Percentiles rank a stretch among this genome's conserved stretches.
These are phyloP conservation scores for Penstemon eatonii DNA, from an alignment of 257 asterid genomes.

Conservation along the genomic window DNA sequence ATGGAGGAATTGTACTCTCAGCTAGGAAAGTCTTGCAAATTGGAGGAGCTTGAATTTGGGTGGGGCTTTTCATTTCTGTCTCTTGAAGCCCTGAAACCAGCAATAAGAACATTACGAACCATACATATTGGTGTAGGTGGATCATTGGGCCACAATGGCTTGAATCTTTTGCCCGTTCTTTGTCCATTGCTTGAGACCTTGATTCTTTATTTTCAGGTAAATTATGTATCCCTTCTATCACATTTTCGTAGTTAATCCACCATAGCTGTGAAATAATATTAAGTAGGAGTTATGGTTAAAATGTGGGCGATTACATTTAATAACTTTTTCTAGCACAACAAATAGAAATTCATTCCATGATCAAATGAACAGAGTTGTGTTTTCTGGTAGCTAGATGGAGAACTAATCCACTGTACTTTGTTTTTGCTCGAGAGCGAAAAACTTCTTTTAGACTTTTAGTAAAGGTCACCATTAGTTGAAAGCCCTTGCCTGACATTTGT, in stretches of 20 bases:
- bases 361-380: background rate
- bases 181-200: constrained; percentile 77
- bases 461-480: constrained; percentile 11
- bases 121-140: constrained; percentile 82
- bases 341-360: background rate
- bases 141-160: constrained; percentile 70
- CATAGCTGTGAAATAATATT: constrained; percentile 22
- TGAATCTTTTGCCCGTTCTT: constrained; percentile 52
- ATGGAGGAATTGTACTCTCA: constrained; percentile 46
- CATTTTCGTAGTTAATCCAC: background rate
- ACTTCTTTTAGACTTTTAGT: background rate
- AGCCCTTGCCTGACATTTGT: background rate
- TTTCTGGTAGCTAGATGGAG: constrained; percentile 12
- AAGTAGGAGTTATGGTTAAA: constrained; percentile 13
- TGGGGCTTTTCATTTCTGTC: constrained; percentile 82
- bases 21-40: constrained; percentile 57
- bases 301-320: background rate
- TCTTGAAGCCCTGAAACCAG: constrained; percentile 61
- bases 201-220: constrained; percentile 84
- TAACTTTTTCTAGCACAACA: constrained; percentile 1
- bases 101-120: constrained; percentile 53
- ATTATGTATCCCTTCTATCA: background rate
- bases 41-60: constrained; percentile 80
- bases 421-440: constrained; percentile 8
- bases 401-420: background rate